Evolutionary conservation across 495 filamentous ascomycete species (phyloP), one percentile per base, ranked within the genome.

Genomic region (Podospora sp.): DNA sequence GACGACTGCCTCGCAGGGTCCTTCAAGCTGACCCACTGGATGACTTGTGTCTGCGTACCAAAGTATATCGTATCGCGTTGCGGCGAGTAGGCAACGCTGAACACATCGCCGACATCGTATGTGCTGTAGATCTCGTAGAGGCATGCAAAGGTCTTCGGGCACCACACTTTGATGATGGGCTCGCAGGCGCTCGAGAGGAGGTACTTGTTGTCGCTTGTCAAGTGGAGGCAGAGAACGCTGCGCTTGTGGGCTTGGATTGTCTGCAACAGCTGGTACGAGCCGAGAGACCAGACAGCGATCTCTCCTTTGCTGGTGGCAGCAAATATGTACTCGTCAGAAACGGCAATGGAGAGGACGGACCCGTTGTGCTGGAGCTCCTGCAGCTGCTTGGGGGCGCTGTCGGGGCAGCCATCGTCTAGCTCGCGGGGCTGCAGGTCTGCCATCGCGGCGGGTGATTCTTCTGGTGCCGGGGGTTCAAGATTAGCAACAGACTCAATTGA

Each of bases 161-260:
- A 80, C 79, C 87, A 84, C 62, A 95, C 92, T 76, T 95, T 96
- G 63, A 98, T 88, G 66, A 97, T 91, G 6, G 94, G 92, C 74
- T 99, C 96, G 49, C 92, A 93, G 20, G 92, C 96, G 73, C 90
- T 94, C 35, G 96, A 98, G 76, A 99, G 95, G 18, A 99, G 88
- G 18, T 95, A 80, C 50, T 83, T 82, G 49, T 85, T 77, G 75
- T 95, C 91, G 40, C 87, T 81, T 9, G 91, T 92, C 1, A 97
- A 82, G 75, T 86, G 92, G 3, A 99, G 85, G 69, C 87, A 90
- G 49, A 99, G 88, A 50, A 99, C 92, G 73, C 93, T 96, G 40
- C 94, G 91, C 72, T 89, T 89, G 79, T 99, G 95, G 12, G 90
- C 95, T 68, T 92, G 89, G 64, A 97, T 86, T 0, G 87, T 89